Conservation (phyloP, 331 rosid species). For the Stylosanthes scabra region DNA sequence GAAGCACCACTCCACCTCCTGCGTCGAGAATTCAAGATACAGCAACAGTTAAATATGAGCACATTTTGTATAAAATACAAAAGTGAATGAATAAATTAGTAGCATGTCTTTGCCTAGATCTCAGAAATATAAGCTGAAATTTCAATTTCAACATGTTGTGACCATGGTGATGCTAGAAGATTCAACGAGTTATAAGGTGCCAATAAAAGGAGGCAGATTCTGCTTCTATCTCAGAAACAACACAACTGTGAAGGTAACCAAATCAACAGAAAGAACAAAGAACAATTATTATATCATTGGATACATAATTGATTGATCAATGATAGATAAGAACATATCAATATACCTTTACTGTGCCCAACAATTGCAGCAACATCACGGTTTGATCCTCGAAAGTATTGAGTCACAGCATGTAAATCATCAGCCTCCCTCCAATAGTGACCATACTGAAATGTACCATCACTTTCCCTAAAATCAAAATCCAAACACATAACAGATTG, state of each 20-base stretch:
- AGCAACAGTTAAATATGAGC: conserved; percentile 7
- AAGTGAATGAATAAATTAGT: not conserved
- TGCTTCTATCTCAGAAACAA: too few species aligned
- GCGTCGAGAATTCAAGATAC: conserved; percentile 38
- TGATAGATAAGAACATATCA: too few species aligned
- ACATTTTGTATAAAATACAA: not conserved
- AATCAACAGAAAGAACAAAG: conserved; percentile 2
- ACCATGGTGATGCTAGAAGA: conserved; percentile 11
- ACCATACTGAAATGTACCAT: conserved; percentile 75
- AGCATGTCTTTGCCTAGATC: conserved; percentile 25
- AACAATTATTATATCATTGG: conserved; percentile 17
- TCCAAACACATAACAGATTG: conserved; percentile 29
- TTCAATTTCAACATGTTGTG: conserved; percentile 5
- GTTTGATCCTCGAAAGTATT: conserved; percentile 60
- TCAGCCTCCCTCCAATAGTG: conserved; percentile 77
- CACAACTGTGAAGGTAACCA: conserved; percentile 13
- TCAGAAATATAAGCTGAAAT: conserved; percentile 13
- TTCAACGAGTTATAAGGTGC: conserved; percentile 18
- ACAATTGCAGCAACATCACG: conserved; percentile 61
- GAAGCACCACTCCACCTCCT: conserved; percentile 63
- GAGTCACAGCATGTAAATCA: conserved; percentile 68
- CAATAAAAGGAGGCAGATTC: not conserved
- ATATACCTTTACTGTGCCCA: conserved; percentile 97
- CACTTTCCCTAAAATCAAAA: conserved; percentile 72
- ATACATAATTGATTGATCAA: not conserved